Evolutionary conservation across 2,329 filamentous ascomycete genomes (phyloP), one percentile per base, ranked within the genome.

Genomic region (Fusarium sp.): DNA sequence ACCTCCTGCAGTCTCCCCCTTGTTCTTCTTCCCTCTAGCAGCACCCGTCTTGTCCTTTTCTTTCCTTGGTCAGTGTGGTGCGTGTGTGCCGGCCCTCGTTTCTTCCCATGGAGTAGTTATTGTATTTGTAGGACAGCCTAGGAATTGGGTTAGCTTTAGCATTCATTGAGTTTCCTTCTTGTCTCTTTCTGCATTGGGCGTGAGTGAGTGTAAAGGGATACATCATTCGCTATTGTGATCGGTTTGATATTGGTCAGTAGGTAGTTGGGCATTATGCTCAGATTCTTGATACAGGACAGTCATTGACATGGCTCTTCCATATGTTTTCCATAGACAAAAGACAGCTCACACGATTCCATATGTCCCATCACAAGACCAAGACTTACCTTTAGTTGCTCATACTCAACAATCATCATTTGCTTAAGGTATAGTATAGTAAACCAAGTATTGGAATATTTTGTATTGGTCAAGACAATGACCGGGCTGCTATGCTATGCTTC

Each of bases 41-140:
- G 24, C 45, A 50, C 45, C 45, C 45, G 45, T 50, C 45, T 50
- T 50, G 24, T 29, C 45, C 6, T 38, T 64, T 60, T 47, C 35
- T 66, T 45, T 40, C 22, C 34, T 27, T 38, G 56, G 56, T 38
- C 52, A 35, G 35, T 22, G 56, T 29, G 8, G 56, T 29, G 8
- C 9, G 29, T 24, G 22, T 22, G 56, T 24, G 24, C 56, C 56
- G 45, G 47, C 70, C 66, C 66, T 29, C 40, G 45, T 20, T 62
- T 40, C 22, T 58, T 56, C 27, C 27, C 22, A 62, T 37, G 71
- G 58, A 62, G 68, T 74, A 71, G 71, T 74, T 14, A 34, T 47
- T 74, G 45, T 74, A 69, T 68, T 61, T 71, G 37, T 71, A 74
- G 45, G 71, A 50, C 20, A 37, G 60, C 38, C n/a, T 50, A 45